phyloP scores from a whole-genome alignment of 106 monocot species.

The Allium fistulosum region DNA sequence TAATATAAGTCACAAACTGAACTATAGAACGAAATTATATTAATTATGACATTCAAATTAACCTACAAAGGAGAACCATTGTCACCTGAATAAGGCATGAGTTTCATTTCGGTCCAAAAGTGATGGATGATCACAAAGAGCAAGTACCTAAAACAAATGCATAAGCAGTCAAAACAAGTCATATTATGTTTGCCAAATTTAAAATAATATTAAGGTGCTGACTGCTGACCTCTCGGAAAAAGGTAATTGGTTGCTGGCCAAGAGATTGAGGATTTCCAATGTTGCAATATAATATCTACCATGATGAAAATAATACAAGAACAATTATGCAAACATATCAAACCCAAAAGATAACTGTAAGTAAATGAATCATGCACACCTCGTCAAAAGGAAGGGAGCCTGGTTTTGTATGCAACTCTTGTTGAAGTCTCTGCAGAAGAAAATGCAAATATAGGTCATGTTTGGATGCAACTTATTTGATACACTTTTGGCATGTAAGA shows the following conservation, averaged over 20 bases:
- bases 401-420: slow-evolving; percentile 63
- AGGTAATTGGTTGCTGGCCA: slow-evolving; percentile 83
- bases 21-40: too few species aligned
- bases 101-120: slow-evolving; percentile 73
- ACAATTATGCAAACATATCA: not conserved
- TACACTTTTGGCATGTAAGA: not conserved
- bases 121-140: slow-evolving; percentile 67
- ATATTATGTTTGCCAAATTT: not conserved
- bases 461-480: too few species aligned
- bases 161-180: slow-evolving; percentile 9
- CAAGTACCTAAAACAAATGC: slow-evolving; percentile 60
- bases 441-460: not conserved
- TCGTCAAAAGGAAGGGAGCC: slow-evolving; percentile 82
- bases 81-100: slow-evolving; percentile 76
- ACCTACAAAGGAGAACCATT: too few species aligned
- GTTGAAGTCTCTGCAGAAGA: slow-evolving; percentile 52
- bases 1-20: too few species aligned
- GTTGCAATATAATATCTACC: slow-evolving; percentile 85
- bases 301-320: slow-evolving; percentile 3
- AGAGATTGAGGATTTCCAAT: slow-evolving; percentile 95
- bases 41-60: too few species aligned
- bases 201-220: not conserved
- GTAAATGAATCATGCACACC: slow-evolving; percentile 22
- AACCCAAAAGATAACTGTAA: not conserved
- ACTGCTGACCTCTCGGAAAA: slow-evolving; percentile 69